Evolutionary conservation across 192 early-diverging fungal species (phyloP).

Genomic region (Coemansia sp.): DNA sequence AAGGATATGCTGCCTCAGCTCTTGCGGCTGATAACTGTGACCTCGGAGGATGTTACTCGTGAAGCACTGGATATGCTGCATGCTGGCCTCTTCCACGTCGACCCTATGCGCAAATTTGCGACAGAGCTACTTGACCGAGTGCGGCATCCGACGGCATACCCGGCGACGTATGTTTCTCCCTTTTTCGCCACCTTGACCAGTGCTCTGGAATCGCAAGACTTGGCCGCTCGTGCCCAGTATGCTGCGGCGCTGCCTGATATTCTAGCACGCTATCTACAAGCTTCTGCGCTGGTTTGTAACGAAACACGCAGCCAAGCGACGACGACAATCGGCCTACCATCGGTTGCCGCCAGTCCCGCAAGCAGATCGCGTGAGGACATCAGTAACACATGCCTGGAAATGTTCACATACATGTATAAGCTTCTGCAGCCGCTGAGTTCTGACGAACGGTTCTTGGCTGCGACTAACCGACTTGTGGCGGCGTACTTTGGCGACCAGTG

Average conservation of each 20-base stretch:
- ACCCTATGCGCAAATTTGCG: conserved; percentile 27
- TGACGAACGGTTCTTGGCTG: conserved; percentile 21
- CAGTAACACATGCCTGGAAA: conserved; percentile 30
- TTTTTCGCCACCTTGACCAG: conserved; percentile 22
- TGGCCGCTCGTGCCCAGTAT: conserved; percentile 17
- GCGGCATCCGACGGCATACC: conserved; percentile 6
- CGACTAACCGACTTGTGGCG: conserved; percentile 28
- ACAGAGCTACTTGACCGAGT: conserved; percentile 17
- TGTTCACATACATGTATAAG: conserved; percentile 34
- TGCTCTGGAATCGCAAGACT: conserved; percentile 13
- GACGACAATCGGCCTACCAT: conserved; percentile 30
- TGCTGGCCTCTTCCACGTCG: conserved; percentile 37
- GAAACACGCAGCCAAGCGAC: conserved; percentile 36
- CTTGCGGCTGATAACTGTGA: conserved; percentile 18
- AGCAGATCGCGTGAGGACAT: conserved; percentile 19
- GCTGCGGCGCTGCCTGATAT: conserved; percentile 32
- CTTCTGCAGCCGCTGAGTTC: conserved; percentile 14
- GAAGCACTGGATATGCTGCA: conserved; percentile 42
- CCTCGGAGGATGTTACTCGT: neutral
- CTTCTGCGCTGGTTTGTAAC: conserved; percentile 38
- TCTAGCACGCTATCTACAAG: conserved; percentile 36
- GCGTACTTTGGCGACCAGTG: conserved; percentile 39
- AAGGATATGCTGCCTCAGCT: conserved; percentile 25
- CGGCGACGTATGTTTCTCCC: conserved; percentile 18
- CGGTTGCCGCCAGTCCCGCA: conserved; percentile 39